Base-by-base conservation (phyloP, 2,329 filamentous ascomycete genomes). In the Claviceps spartinae region DNA sequence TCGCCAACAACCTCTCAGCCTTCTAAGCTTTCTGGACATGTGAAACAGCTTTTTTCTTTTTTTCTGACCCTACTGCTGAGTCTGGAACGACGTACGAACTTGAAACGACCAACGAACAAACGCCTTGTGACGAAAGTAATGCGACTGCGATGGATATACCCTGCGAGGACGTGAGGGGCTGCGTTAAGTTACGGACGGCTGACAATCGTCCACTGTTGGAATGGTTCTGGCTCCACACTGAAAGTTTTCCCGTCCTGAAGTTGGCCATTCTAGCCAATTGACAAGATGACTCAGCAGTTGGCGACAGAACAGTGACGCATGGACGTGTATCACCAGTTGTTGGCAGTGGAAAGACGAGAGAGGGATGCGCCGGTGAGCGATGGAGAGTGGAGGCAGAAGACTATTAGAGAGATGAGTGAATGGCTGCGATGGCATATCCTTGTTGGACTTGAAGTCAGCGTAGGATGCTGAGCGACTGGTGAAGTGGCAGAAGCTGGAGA, bases 101-200 rank as follows among this genome's bases (percentile, higher is more conserved):
- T 34, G 30, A 11, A 34, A 34, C 9, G 62, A 62, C 60, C 54
- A 59, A 63, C 59, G 52, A 60, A 61, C 60, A 58, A 62, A 60
- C 60, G 57, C 52, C 55, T 56, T 63, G 63, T 65, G 60, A 65
- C 61, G 56, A 61, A 65, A 58, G 61, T 62, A 56, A 65, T 61
- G 63, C 66, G 66, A 63, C 63, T 65, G 65, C 65, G 66, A 68
- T 66, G 66, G 66, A 68, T 68, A 68, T 68, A 68, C 66, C 66
- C 65, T 63, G 62, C 60, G 65, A 67, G 62, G 63, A 64, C 65
- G 60, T 63, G 64, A 63, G 65, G 66, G 48, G 58, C 54, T 58
- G 59, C 65, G 63, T 63, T 62, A 64, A 65, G 64, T 61, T 65
- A 59, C 58, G 58, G 46, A 51, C 45, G 49, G 52, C 52, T 30